Conservation (phyloP, 2,329 filamentous ascomycete species). For the Sporothrix globosa region DNA sequence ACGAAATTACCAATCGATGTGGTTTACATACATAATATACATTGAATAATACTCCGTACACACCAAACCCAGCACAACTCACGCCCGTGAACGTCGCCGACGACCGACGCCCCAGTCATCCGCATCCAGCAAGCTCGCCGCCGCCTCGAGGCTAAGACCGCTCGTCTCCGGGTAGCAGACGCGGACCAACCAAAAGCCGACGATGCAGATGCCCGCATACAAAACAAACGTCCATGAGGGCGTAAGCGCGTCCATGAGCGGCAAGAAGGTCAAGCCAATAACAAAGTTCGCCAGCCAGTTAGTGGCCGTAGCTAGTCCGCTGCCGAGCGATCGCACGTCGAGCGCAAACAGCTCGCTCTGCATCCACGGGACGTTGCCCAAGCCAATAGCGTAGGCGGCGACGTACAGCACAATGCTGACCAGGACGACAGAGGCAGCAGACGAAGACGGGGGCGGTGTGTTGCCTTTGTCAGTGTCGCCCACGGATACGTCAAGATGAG, state of each 20-base stretch:
- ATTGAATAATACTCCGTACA: not conserved
- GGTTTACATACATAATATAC: not conserved
- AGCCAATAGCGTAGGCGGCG: constrained; percentile 79
- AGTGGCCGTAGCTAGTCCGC: constrained; percentile 73
- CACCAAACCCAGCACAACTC: not conserved
- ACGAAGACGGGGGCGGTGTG: constrained; percentile 3
- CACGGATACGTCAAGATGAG: constrained; percentile 56
- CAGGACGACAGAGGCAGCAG: constrained; percentile 62
- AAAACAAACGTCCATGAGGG: constrained; percentile 77
- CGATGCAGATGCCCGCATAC: constrained; percentile 73
- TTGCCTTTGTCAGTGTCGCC: not conserved
- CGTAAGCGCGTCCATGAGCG: constrained; percentile 76
- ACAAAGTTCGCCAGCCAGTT: constrained; percentile 89
- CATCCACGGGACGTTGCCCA: constrained; percentile 96
- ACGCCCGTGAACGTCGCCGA: not conserved
- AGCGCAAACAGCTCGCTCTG: constrained; percentile 89
- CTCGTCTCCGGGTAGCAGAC: constrained; percentile 84
- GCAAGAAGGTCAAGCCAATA: constrained; percentile 83
- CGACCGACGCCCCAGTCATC: constrained; percentile 72
- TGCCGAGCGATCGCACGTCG: constrained; percentile 71
- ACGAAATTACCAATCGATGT: not conserved
- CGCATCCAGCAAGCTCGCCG: constrained; percentile 68
- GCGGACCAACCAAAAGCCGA: constrained; percentile 71
- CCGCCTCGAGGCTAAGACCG: constrained; percentile 79
- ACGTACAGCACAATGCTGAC: constrained; percentile 81